Conservation (phyloP, 148 eudicot species). For the Rhododendron williamsianum region DNA sequence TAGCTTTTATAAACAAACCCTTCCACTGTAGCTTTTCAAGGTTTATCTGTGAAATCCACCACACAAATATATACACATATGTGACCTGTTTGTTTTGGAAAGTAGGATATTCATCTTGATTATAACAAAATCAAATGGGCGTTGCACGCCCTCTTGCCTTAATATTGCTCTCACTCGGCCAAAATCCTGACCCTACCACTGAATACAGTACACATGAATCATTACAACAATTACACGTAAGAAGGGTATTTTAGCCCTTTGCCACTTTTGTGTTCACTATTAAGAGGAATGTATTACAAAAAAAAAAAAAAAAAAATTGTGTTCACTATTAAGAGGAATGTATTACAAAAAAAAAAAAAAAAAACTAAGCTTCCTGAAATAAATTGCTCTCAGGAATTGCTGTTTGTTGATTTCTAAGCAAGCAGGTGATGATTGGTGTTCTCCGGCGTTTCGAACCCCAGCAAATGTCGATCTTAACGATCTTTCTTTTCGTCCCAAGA, state of each 20-base stretch:
- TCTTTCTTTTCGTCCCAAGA: constrained; percentile 67
- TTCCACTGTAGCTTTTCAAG: not conserved
- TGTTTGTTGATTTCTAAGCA: constrained; percentile 7
- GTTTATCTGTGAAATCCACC: not conserved
- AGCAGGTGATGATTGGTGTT: constrained; percentile 25
- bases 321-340: not conserved
- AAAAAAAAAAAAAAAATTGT: not conserved
- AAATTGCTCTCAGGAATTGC: not conserved
- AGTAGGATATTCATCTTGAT: not conserved
- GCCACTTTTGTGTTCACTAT: not conserved
- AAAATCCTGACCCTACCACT: not conserved
- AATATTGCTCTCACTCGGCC: not conserved
- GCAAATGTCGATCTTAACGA: constrained; percentile 23
- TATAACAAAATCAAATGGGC: not conserved
- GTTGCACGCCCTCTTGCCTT: not conserved
- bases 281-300: not conserved
- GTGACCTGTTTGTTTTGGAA: not conserved
- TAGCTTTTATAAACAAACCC: not conserved
- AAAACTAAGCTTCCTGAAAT: not conserved
- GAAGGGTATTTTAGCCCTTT: not conserved
- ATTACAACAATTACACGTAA: not conserved
- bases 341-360: too few species aligned
- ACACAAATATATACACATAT: too few species aligned
- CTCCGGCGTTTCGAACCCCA: constrained; percentile 80
- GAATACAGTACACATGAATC: not conserved